A percentile compares a stretch with the other conserved stretches of the same genome.
phyloP scores from a whole-genome alignment of 345 rosid genomes.

The Geranium rotundifolium region DNA sequence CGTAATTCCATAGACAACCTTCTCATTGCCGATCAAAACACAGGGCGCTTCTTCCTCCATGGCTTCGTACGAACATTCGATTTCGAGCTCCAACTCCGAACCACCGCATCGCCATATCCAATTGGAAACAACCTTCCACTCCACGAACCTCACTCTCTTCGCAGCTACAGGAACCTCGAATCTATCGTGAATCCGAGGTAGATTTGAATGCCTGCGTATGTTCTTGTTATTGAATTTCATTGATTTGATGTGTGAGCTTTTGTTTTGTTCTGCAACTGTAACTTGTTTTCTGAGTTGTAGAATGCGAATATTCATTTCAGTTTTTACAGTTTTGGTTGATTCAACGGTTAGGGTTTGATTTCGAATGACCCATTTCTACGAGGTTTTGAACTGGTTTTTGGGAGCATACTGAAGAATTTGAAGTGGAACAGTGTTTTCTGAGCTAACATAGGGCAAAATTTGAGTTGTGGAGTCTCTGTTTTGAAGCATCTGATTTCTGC shows the following conservation, averaged over 20 bases:
- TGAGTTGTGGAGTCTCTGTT: neutral
- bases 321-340: neutral
- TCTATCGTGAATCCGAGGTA: neutral
- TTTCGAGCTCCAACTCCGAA: conserved; percentile 32
- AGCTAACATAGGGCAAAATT: neutral
- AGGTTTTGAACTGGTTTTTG: neutral
- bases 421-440: neutral
- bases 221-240: neutral
- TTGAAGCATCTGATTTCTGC: neutral
- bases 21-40: conserved; percentile 84
- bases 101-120: conserved; percentile 6
- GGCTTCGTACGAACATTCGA: conserved; percentile 45
- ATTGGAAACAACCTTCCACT: conserved; percentile 2
- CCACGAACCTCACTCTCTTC: conserved; percentile 5
- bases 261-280: neutral
- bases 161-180: neutral
- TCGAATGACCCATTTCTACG: neutral
- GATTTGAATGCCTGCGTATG: neutral
- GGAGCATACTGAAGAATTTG: neutral
- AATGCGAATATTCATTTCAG: neutral
- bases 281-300: neutral
- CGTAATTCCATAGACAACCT: conserved; percentile 24
- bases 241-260: neutral
- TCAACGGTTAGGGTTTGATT: neutral
- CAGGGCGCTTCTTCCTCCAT: conserved; percentile 51